Base-by-base conservation (phyloP, 352 stramenopile genomes). In the Peronosclerospora sorghi region DNA sequence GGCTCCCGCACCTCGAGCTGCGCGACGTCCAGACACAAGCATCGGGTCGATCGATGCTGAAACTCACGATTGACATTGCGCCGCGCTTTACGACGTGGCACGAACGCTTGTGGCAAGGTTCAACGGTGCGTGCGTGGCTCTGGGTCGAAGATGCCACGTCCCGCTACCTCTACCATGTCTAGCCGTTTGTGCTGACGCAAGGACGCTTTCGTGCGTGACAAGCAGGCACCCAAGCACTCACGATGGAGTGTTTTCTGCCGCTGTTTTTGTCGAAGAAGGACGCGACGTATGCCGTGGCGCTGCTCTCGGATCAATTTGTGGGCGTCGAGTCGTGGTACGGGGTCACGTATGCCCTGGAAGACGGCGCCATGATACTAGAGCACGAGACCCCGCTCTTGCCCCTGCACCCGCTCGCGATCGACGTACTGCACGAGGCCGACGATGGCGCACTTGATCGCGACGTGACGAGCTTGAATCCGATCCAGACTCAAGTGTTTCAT, bases 401-500 rank as follows among this genome's bases (percentile, higher is more conserved):
- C 28, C 65, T 99, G 1, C 87, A 96, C 26, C 96, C 96, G 8
- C 78, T 98, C 38, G 96, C 96, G 26, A 68, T 96, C 14, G 63
- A 77, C 20, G 97, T 91, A 14, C 68, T 99, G 0, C 63, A 95
- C 28, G 83, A 98, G 47, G 52, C 74, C 5, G 63, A 73, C 10
- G 98, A 95, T 59, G 79, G 98, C 57, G 49, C 76, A 10, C 53
- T 98, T 5, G 98, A 97, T 51, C 46, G 62, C 13, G 94, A 84
- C 46, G 97, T 96, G 62, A 70, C 88, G 30, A 69, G 67, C 23
- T 86, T 96, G 21, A 95, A 95, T 50, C 76, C 78, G 28, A 97
- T 99, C 48, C 96, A 99, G 70, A 99, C 95, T 24, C 96, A 99
- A 48, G 54, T 96, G 4, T 99, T 99, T 62, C 86, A 98, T 49